These are phyloP conservation scores for Calophaca sinica DNA, from an alignment of 306 rosid species.

Conservation along the genomic window DNA sequence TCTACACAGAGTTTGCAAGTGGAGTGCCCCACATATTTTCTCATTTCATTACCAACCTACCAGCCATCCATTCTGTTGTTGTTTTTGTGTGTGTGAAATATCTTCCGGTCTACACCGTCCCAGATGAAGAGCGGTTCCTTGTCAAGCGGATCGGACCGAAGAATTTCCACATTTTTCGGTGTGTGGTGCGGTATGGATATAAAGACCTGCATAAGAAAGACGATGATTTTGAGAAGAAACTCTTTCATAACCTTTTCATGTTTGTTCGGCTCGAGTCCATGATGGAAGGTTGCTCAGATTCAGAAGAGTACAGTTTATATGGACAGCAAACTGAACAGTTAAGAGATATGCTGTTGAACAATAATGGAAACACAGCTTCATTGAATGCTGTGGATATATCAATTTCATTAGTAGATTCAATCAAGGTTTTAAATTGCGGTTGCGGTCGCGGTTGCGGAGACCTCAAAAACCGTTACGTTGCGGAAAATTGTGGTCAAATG, in stretches of 20 bases:
- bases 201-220: conserved; percentile 89
- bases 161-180: conserved; percentile 88
- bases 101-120: conserved; percentile 91
- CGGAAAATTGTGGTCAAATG: too few relatives aligned
- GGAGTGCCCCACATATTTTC: conserved; percentile 97
- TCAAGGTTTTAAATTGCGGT: too few relatives aligned
- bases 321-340: conserved; percentile 58
- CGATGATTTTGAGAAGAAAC: conserved; percentile 85
- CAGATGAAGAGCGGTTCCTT: conserved; percentile 90
- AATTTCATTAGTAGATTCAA: conserved; percentile 69
- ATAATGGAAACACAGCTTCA: conserved; percentile 51
- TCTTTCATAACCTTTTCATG: conserved; percentile 71
- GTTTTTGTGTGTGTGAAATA: conserved; percentile 91
- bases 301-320: conserved; percentile 69
- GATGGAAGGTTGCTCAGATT: conserved; percentile 96
- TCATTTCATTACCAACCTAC: conserved; percentile 95
- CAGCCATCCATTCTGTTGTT: conserved; percentile 93
- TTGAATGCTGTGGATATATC: conserved; percentile 49
- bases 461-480: too few relatives aligned
- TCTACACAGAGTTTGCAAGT: conserved; percentile 91
- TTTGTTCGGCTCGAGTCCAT: conserved; percentile 79
- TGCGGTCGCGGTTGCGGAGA: too few relatives aligned
- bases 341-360: conserved; percentile 50
- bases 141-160: conserved; percentile 89
- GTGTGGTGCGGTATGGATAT: conserved; percentile 92